phyloP scores from a whole-genome alignment of 2,329 filamentous ascomycete genomes.

The Parafenestella ontariensis region DNA sequence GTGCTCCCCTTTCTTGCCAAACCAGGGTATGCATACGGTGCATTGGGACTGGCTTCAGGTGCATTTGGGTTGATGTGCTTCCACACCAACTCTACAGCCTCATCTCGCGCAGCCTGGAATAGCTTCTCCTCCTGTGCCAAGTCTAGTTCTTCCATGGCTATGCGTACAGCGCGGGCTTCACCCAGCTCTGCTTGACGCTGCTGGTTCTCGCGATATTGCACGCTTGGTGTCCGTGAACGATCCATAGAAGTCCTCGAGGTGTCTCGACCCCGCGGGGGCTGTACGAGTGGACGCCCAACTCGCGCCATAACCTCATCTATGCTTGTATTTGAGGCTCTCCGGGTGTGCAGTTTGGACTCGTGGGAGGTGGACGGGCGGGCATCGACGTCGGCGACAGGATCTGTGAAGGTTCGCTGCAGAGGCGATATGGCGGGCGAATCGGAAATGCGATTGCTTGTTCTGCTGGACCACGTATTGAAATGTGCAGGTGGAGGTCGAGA shows the following conservation, averaged over 20 bases:
- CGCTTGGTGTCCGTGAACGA: constrained; percentile 63
- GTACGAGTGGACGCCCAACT: constrained; percentile 43
- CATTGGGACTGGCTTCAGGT: constrained; percentile 64
- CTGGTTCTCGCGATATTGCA: constrained; percentile 73
- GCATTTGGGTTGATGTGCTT: constrained; percentile 74
- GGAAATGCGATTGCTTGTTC: constrained; percentile 28
- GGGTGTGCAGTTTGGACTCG: constrained; percentile 36
- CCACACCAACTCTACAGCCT: constrained; percentile 81
- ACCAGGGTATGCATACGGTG: constrained; percentile 63
- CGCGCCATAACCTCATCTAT: constrained; percentile 34
- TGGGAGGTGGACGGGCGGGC: constrained; percentile 23
- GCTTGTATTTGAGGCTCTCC: constrained; percentile 40
- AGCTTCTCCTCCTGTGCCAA: constrained; percentile 68
- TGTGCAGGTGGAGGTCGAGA: constrained; percentile 69
- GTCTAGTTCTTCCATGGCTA: constrained; percentile 77
- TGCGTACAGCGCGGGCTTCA: constrained; percentile 72
- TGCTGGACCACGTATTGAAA: constrained; percentile 48
- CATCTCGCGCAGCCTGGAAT: constrained; percentile 74
- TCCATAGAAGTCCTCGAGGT: constrained; percentile 44
- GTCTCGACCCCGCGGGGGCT: constrained; percentile 52
- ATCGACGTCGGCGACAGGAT: constrained; percentile 30
- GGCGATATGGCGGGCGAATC: constrained; percentile 36
- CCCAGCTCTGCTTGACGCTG: constrained; percentile 83
- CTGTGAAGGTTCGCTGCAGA: constrained; percentile 35
- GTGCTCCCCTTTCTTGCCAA: constrained; percentile 73